Conservation (phyloP, 1,284 basidiomycete genomes). For the Fomitopsis schrenkii region DNA sequence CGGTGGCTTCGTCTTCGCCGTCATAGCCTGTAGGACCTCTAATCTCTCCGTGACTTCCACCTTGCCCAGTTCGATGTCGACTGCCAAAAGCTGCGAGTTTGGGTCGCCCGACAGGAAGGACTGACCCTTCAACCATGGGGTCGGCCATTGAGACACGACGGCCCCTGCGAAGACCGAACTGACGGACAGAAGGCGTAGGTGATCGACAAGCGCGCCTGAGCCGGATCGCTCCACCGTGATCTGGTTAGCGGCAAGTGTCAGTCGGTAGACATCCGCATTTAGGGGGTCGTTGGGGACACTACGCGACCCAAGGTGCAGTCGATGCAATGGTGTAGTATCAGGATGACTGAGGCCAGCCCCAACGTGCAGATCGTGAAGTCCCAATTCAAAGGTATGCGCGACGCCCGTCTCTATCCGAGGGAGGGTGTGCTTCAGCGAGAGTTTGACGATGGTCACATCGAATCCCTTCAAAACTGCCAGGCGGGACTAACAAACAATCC, state of each 20-base stretch:
- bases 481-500: conserved; percentile 9
- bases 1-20: conserved; percentile 25
- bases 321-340: conserved; percentile 40
- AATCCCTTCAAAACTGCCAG: conserved; percentile 24
- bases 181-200: conserved; percentile 42
- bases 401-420: conserved; percentile 7
- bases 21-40: conserved; percentile 42
- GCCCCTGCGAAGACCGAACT: conserved; percentile 38
- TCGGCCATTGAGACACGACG: conserved; percentile 57
- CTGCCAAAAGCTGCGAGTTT: conserved; percentile 53
- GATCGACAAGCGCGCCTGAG: conserved; percentile 21
- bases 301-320: conserved; percentile 46
- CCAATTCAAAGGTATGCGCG: conserved; percentile 35
- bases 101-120: conserved; percentile 55
- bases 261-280: conserved; percentile 44
- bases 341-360: conserved; percentile 45
- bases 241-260: conserved; percentile 38
- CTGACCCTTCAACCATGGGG: conserved; percentile 44
- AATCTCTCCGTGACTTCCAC: conserved; percentile 49
- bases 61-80: conserved; percentile 41
- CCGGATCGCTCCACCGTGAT: conserved; percentile 29
- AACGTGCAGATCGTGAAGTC: conserved; percentile 35
- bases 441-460: conserved; percentile 20
- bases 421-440: conserved; percentile 20
- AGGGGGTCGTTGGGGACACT: conserved; percentile 29